Base-by-base conservation (phyloP, 352 stramenopile species). In the Hyaloperonospora arabidopsidis region DNA sequence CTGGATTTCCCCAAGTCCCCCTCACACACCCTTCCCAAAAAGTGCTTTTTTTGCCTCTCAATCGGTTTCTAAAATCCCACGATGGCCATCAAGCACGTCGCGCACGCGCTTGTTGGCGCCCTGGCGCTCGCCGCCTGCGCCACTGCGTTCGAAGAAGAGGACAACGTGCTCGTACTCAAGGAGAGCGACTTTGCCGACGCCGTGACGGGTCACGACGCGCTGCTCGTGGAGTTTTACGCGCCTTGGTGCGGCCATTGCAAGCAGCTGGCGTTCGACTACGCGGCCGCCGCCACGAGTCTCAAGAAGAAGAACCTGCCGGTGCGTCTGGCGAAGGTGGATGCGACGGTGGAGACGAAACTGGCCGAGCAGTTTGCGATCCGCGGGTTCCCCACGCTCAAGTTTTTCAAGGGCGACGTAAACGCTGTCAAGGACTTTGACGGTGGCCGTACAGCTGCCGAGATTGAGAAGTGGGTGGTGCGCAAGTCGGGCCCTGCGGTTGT, bases 161-260 rank as follows among this genome's bases (percentile, higher is more conserved):
- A 96, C 21, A 79, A 91, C 64, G 90, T 97, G 63, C 65, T 97
- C 39, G 85, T 96, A 45, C 74, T 97, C 55, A 95, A 79, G 48
- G 85, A 97, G 63, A 72, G 87, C 65, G 96, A 93, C 76, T 95
- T 97, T 60, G 87, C 94, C 41, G 84, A 88, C 23, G 87, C 88
- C 15, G 72, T 97, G 18, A 65, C 70, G 34, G 63, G 74, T 45
- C 69, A 95, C 71, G 83, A 95, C 47, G 84, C 82, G 54, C 68
- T 97, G 43, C 78, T 97, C 32, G 87, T 96, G 3, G 87, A 97
- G 65, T 98, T 98, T 57, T 97, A 96, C 52, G 93, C 93, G 38
- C 93, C 92, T 29, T 98, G 90, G 90, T 97, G 90, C 56, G 93
- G 93, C 34, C 93, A 98, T 74, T 98, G 93, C 78, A 94, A 97